phyloP scores from a whole-genome alignment of 2,329 filamentous ascomycete genomes.

The Xylaria sp. region DNA sequence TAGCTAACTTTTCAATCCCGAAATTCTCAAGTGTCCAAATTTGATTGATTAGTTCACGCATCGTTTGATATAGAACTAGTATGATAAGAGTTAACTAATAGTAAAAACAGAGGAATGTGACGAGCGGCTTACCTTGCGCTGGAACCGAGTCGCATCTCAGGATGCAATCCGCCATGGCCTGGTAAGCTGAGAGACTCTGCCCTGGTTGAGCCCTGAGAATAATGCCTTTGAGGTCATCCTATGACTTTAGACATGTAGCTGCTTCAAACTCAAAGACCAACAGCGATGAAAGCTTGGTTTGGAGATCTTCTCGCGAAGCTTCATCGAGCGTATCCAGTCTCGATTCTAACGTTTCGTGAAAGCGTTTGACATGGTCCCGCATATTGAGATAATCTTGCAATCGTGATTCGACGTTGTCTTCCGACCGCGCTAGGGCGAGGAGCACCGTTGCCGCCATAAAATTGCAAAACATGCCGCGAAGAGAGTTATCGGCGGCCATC shows the following conservation, averaged over 20 bases:
- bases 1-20: constrained; percentile 70
- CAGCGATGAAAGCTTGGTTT: constrained; percentile 71
- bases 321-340: constrained; percentile 55
- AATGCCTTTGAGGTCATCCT: constrained; percentile 71
- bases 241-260: constrained; percentile 71
- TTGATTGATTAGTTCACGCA: constrained; percentile 76
- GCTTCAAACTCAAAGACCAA: constrained; percentile 84
- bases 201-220: constrained; percentile 63
- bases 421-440: constrained; percentile 61
- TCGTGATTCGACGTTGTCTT: constrained; percentile 61
- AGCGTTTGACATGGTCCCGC: constrained; percentile 69
- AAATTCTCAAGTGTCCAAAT: constrained; percentile 68
- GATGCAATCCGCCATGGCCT: constrained; percentile 73
- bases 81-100: constrained; percentile 7
- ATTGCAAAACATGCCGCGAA: constrained; percentile 74
- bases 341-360: constrained; percentile 59
- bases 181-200: constrained; percentile 60
- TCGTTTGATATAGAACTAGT: constrained; percentile 61
- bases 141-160: constrained; percentile 63
- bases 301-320: constrained; percentile 61
- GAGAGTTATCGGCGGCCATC: constrained; percentile 59
- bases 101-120: background rate
- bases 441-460: constrained; percentile 70
- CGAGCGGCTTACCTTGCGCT: constrained; percentile 55
- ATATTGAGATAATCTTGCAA: constrained; percentile 70